Evolutionary conservation across 768 basidiomycete genomes (phyloP).

Genomic region (Saitozyma sp.): DNA sequence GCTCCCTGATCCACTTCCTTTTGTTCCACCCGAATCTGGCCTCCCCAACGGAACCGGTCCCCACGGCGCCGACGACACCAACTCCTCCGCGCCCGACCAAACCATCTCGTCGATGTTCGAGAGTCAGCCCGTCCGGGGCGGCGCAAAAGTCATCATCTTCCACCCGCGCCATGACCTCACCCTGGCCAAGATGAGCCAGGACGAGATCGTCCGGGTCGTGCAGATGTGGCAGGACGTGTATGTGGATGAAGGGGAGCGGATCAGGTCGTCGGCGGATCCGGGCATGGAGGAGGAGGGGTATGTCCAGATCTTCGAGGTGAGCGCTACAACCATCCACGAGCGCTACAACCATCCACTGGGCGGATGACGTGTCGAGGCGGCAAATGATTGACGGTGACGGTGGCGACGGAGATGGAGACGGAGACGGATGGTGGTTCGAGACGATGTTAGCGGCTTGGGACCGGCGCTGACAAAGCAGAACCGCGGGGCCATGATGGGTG

Average conservation of each 20-base stretch:
- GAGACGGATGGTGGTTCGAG: too few species aligned
- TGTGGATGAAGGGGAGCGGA: constrained; percentile 57
- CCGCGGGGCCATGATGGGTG: constrained; percentile 93
- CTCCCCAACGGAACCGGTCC: constrained; percentile 49
- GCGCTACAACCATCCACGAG: constrained; percentile 26
- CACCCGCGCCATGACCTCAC: constrained; percentile 84
- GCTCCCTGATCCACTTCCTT: constrained; percentile 64
- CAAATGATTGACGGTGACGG: not conserved
- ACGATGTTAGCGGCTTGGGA: too few species aligned
- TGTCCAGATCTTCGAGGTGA: constrained; percentile 87
- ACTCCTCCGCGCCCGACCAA: not conserved
- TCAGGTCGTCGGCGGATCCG: constrained; percentile 11
- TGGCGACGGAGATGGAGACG: too few species aligned
- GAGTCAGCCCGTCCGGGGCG: constrained; percentile 70
- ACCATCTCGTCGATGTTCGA: constrained; percentile 34
- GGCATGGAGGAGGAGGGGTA: constrained; percentile 59
- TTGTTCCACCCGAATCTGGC: constrained; percentile 55
- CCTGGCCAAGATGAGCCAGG: constrained; percentile 63
- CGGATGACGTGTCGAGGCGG: too few species aligned
- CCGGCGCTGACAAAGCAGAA: constrained; percentile 59
- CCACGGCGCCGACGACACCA: not conserved
- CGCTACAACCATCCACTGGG: not conserved
- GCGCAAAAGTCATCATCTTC: constrained; percentile 85
- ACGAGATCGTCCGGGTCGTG: constrained; percentile 67
- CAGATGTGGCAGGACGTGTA: constrained; percentile 73